These are phyloP conservation scores for Xenoacremonium recifei DNA, from an alignment of 2,329 filamentous ascomycete genomes.

Conservation along the genomic window DNA sequence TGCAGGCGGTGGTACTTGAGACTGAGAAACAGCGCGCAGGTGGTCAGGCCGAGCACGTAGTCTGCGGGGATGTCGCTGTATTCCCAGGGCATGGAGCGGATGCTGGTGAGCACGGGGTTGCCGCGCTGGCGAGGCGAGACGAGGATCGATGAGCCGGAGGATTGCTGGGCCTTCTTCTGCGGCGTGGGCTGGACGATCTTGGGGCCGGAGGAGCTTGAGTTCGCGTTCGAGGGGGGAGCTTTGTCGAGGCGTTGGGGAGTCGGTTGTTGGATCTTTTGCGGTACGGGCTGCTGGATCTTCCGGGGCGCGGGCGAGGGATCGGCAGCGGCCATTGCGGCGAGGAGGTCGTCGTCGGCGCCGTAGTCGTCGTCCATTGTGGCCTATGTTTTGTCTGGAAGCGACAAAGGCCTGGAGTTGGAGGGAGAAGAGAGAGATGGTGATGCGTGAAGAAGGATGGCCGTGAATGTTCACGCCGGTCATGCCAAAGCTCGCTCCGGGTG, in stretches of 20 bases:
- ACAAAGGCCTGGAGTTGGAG: too few relatives aligned
- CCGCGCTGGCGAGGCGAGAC: slow-evolving; percentile 93
- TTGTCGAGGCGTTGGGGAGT: slow-evolving; percentile 57
- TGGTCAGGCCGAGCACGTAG: slow-evolving; percentile 83
- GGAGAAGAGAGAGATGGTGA: too few relatives aligned
- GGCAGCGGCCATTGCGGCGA: slow-evolving; percentile 54
- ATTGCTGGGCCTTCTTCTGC: slow-evolving; percentile 70
- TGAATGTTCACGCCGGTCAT: too few relatives aligned
- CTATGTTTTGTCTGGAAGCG: too few relatives aligned
- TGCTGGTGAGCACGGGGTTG: slow-evolving; percentile 83
- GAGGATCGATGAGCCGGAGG: slow-evolving; percentile 73
- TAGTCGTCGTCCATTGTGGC: slow-evolving; percentile 52
- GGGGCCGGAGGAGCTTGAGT: slow-evolving; percentile 34
- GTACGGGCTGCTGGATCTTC: slow-evolving; percentile 37
- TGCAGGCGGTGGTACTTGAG: slow-evolving; percentile 97
- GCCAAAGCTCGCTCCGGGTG: too few relatives aligned
- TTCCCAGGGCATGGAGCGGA: slow-evolving; percentile 87
- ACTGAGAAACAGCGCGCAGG: slow-evolving; percentile 86
- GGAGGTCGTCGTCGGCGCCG: slow-evolving; percentile 55
- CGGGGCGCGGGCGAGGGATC: slow-evolving; percentile 31
- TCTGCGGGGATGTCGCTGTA: slow-evolving; percentile 96
- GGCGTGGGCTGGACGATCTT: slow-evolving; percentile 85
- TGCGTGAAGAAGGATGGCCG: too few relatives aligned
- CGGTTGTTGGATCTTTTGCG: slow-evolving; percentile 45
- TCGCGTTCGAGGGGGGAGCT: slow-evolving; percentile 42